phyloP scores from a whole-genome alignment of 371 early-diverging fungal species.

The Nematocida minor region DNA sequence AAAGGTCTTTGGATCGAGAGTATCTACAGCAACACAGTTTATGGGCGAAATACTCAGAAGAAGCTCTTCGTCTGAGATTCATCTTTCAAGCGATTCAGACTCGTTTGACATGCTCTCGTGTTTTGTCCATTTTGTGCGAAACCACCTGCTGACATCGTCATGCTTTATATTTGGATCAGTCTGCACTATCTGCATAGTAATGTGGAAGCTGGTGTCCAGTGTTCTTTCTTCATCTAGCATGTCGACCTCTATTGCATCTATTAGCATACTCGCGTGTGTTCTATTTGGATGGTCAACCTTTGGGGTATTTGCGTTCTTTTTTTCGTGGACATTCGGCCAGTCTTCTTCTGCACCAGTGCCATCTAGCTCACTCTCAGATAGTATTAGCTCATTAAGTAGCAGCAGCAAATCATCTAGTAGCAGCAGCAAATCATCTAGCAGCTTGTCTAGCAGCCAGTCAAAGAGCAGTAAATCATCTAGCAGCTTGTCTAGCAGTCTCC shows the following conservation, averaged over 20 bases:
- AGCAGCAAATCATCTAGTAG: neutral
- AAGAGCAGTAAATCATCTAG: neutral
- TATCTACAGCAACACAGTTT: neutral
- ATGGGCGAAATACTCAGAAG: constrained; percentile 1
- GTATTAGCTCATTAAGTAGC: neutral
- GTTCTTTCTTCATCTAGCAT: neutral
- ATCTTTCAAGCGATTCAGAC: constrained; percentile 4
- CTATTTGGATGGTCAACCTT: constrained; percentile 20
- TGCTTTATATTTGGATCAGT: constrained; percentile 14
- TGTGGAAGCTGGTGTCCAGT: neutral
- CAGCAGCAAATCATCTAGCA: neutral
- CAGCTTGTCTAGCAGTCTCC: neutral
- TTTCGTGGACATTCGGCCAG: constrained; percentile 29
- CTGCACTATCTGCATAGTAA: neutral
- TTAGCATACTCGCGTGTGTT: neutral
- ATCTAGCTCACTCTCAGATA: neutral
- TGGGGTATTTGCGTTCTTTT: neutral
- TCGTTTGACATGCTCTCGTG: constrained; percentile 10
- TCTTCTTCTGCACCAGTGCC: neutral
- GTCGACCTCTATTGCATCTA: too few relatives aligned
- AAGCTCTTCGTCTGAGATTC: constrained; percentile 3
- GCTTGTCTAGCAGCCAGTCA: neutral
- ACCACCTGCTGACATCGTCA: constrained; percentile 10
- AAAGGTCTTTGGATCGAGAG: constrained; percentile 10
- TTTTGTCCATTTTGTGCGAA: constrained; percentile 17